Evolutionary conservation across 306 rosid genomes (phyloP).

Genomic region (Abrus precatorius): DNA sequence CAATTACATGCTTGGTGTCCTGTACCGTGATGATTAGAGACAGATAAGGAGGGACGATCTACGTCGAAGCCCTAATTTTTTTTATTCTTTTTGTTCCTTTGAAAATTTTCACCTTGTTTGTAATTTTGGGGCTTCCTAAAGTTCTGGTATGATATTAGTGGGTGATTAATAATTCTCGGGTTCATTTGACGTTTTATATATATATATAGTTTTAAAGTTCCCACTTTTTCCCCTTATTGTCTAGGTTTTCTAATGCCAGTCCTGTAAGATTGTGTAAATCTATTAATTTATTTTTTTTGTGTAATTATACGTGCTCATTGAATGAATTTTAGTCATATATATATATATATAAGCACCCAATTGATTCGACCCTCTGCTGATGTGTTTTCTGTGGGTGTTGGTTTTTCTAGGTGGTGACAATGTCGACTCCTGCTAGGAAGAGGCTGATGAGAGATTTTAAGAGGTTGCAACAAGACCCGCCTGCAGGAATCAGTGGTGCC

Average conservation of each 20-base stretch:
- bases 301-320: neutral
- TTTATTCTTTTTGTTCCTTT: neutral
- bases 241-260: neutral
- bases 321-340: neutral
- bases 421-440: constrained; percentile 90
- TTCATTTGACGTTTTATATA: neutral
- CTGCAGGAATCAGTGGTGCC: constrained; percentile 96
- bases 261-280: neutral
- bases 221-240: no score
- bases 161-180: constrained; percentile 18
- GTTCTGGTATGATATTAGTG: neutral
- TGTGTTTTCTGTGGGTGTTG: constrained; percentile 29
- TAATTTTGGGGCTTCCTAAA: neutral
- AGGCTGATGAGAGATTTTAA: constrained; percentile 92
- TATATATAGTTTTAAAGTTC: neutral
- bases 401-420: constrained; percentile 62
- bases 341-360: neutral
- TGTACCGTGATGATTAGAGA: neutral
- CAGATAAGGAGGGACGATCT: neutral
- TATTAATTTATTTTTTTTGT: neutral
- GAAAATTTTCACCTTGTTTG: neutral
- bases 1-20: constrained; percentile 3
- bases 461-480: constrained; percentile 95
- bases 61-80: constrained; percentile 36
- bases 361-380: neutral